Conservation (phyloP, 75 land plant genomes). For the Chamaecyparis obtusa region DNA sequence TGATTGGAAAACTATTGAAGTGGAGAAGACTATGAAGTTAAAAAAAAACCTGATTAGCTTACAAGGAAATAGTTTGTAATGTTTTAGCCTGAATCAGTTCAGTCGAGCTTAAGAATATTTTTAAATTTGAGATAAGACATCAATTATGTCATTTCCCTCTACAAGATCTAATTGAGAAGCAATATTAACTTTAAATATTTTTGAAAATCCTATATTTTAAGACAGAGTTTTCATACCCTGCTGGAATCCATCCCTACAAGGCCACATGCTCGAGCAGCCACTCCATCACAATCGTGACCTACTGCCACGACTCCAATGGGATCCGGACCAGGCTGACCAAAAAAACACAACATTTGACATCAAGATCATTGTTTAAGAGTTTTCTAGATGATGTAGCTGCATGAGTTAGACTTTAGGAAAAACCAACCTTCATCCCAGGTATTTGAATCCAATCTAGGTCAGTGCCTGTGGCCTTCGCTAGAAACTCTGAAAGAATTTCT, state of each 20-base stretch:
- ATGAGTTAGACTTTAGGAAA: neutral
- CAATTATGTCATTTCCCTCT: neutral
- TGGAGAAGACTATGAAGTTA: neutral
- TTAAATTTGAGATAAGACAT: neutral
- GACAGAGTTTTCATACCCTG: conserved; percentile 19
- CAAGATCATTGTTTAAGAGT: neutral
- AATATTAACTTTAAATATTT: neutral
- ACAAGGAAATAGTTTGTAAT: neutral
- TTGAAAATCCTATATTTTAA: neutral
- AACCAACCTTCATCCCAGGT: conserved; percentile 59
- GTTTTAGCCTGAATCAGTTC: neutral
- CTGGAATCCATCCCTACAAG: conserved; percentile 43
- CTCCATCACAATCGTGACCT: conserved; percentile 35
- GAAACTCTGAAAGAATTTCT: conserved; percentile 40
- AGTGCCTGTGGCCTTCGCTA: conserved; percentile 58
- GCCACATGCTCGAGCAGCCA: conserved; percentile 56
- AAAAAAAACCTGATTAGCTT: neutral
- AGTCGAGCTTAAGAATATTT: neutral
- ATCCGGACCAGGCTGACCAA: conserved; percentile 57
- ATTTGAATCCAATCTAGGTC: conserved; percentile 60
- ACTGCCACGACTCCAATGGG: conserved; percentile 46
- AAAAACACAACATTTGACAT: neutral
- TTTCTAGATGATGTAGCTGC: neutral
- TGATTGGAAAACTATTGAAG: neutral
- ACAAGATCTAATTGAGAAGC: neutral